phyloP scores from a whole-genome alignment of 2,329 filamentous ascomycete genomes.

The Pseudocercospora macadamiae region DNA sequence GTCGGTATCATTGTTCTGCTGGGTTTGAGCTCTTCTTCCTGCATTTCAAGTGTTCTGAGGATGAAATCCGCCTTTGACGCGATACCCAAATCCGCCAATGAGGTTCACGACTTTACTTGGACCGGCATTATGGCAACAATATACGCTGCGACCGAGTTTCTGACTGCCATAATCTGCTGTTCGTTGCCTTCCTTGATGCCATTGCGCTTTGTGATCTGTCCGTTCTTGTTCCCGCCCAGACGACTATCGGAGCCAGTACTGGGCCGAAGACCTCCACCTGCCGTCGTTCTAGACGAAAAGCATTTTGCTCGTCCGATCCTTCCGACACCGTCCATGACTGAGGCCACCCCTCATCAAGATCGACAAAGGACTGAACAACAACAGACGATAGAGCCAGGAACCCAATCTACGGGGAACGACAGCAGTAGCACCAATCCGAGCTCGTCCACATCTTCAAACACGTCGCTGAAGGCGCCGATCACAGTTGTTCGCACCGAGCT shows the following conservation, averaged over 20 bases:
- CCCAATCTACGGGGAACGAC: no score
- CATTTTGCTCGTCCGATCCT: slow-evolving; percentile 4
- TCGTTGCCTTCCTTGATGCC: slow-evolving; percentile 12
- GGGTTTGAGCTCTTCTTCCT: slow-evolving; percentile 18
- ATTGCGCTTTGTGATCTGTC: slow-evolving; percentile 9
- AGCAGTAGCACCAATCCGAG: not conserved
- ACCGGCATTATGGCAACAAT: slow-evolving; percentile 1
- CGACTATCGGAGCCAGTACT: not conserved
- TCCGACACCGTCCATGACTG: slow-evolving; percentile 7
- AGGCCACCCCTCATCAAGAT: not conserved
- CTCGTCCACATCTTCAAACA: not conserved
- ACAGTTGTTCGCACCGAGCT: not conserved
- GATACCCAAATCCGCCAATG: slow-evolving; percentile 8
- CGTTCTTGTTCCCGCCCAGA: slow-evolving; percentile 1
- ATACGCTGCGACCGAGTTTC: slow-evolving; percentile 7
- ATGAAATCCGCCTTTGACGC: slow-evolving; percentile 14
- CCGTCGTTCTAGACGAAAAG: not conserved
- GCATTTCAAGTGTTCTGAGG: slow-evolving; percentile 8
- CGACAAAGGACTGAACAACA: not conserved
- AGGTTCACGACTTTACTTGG: slow-evolving; percentile 13
- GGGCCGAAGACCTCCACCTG: not conserved
- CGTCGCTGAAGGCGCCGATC: not conserved
- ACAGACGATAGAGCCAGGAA: not conserved
- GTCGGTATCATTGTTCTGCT: slow-evolving; percentile 17
- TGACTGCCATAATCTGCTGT: slow-evolving; percentile 11